Evolutionary conservation across 352 stramenopile genomes (phyloP).

Genomic region (Phytophthora fragariaefolia): DNA sequence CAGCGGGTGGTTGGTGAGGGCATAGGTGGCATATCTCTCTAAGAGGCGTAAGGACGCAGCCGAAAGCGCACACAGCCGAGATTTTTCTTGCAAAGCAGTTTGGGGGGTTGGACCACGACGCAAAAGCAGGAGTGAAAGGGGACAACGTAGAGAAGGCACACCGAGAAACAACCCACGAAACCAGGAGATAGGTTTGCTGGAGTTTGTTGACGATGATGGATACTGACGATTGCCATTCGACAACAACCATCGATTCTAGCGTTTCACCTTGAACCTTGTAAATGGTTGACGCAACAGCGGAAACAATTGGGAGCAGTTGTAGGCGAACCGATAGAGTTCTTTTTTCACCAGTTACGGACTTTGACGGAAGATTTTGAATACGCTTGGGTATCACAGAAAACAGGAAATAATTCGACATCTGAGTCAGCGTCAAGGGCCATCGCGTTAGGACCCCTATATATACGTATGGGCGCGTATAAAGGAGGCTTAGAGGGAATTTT

Average conservation of each 20-base stretch:
- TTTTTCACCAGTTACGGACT: not conserved
- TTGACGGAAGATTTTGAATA: conserved; percentile 1
- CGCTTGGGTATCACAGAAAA: conserved; percentile 2
- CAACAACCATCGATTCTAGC: not conserved
- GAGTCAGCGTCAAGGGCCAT: not conserved
- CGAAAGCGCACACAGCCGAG: too few species aligned
- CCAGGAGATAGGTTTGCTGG: conserved; percentile 1
- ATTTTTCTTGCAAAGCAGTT: too few species aligned
- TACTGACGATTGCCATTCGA: not conserved
- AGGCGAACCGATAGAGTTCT: not conserved
- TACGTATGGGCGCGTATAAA: not conserved
- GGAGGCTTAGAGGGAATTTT: conserved; percentile 2
- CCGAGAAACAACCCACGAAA: not conserved
- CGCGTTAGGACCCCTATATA: not conserved
- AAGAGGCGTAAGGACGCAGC: too few species aligned
- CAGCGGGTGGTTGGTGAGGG: too few species aligned
- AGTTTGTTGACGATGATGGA: not conserved
- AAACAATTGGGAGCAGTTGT: not conserved
- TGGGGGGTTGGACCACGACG: too few species aligned
- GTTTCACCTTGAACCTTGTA: conserved; percentile 9
- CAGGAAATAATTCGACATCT: not conserved
- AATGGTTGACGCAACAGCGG: not conserved
- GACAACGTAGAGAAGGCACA: not conserved
- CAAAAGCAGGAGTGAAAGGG: too few species aligned
- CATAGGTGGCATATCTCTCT: too few species aligned